phyloP scores from a whole-genome alignment of 2,329 filamentous ascomycete species.

The Botrytis elliptica region DNA sequence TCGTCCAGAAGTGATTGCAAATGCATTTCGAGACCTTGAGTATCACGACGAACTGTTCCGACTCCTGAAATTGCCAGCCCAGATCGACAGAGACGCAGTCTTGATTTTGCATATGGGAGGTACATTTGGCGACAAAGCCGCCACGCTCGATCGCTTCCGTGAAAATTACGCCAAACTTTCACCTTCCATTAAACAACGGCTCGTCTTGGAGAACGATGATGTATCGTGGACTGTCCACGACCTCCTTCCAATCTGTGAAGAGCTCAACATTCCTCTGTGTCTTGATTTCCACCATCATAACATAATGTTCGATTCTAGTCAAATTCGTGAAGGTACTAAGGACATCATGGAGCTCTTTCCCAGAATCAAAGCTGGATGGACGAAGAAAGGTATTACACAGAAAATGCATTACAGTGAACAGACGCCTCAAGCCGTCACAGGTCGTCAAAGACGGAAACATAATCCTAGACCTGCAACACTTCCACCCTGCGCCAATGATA shows the following conservation, averaged over 20 bases:
- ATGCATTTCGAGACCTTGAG: conserved; percentile 75
- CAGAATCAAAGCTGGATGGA: conserved; percentile 81
- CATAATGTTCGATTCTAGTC: conserved; percentile 74
- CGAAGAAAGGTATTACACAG: conserved; percentile 76
- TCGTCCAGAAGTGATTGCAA: conserved; percentile 70
- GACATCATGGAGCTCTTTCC: conserved; percentile 76
- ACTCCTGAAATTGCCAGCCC: conserved; percentile 72
- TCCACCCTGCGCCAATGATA: conserved; percentile 76
- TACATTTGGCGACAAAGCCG: conserved; percentile 72
- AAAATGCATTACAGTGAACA: conserved; percentile 98
- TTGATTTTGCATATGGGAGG: conserved; percentile 96
- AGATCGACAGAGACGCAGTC: conserved; percentile 80
- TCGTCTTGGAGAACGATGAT: conserved; percentile 94
- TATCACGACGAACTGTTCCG: conserved; percentile 86
- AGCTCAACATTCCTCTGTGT: conserved; percentile 89
- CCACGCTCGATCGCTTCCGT: conserved; percentile 53
- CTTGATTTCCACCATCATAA: conserved; percentile 96
- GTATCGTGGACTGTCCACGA: conserved; percentile 92
- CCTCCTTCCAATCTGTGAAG: conserved; percentile 83
- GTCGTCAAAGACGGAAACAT: conserved; percentile 78
- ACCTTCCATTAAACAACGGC: conserved; percentile 68
- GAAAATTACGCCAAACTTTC: conserved; percentile 56
- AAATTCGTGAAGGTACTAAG: conserved; percentile 77
- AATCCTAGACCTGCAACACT: conserved; percentile 74
- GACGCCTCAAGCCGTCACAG: conserved; percentile 71